These are phyloP conservation scores for Botrytis sinoallii DNA, from an alignment of 2,329 filamentous ascomycete species.

Conservation along the genomic window DNA sequence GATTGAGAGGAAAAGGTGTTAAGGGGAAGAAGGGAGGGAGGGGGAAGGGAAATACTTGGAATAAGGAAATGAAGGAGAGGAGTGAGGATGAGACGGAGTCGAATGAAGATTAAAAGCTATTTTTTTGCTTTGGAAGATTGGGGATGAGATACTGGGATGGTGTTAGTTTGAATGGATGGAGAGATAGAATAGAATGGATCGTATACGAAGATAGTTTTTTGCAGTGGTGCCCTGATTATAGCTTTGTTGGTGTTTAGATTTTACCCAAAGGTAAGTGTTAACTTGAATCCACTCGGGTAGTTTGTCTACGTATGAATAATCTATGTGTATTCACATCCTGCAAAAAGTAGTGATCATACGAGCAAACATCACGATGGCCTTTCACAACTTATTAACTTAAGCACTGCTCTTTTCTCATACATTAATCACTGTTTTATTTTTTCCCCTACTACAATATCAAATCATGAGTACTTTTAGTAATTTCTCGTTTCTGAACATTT, in stretches of 20 bases:
- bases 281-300: too few relatives aligned
- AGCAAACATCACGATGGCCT: not conserved
- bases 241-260: not conserved
- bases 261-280: not conserved
- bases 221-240: not conserved
- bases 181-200: not conserved
- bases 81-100: constrained; percentile 32
- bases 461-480: too few relatives aligned
- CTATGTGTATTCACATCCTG: too few relatives aligned
- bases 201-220: not conserved
- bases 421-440: not conserved
- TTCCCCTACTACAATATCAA: too few relatives aligned
- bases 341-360: not conserved
- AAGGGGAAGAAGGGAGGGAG: constrained; percentile 40
- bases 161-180: too few relatives aligned
- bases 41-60: constrained; percentile 40
- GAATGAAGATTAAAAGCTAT: not conserved
- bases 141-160: not conserved
- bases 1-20: constrained; percentile 42
- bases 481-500: too few relatives aligned
- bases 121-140: not conserved
- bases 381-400: not conserved
- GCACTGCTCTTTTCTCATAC: not conserved
- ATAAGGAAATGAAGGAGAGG: constrained; percentile 35
- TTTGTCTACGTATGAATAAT: too few relatives aligned